phyloP scores from a whole-genome alignment of 2,329 filamentous ascomycete species.

The Talaromyces sp. region DNA sequence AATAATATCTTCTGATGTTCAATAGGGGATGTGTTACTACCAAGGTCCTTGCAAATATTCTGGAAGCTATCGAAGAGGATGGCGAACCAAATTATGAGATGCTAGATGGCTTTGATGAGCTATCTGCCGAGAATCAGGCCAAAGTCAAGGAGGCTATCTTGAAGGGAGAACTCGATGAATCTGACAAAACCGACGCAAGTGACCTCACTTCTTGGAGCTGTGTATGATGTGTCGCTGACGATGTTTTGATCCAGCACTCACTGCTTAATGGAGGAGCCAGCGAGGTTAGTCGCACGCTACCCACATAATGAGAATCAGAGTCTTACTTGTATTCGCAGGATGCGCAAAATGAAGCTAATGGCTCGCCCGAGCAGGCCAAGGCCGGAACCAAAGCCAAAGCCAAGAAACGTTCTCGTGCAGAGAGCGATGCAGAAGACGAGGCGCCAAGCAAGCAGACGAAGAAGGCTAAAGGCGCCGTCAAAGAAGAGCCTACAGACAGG shows the following conservation, averaged over 20 bases:
- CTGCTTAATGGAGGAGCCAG: constrained; percentile 61
- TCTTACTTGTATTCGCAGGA: constrained; percentile 63
- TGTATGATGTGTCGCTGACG: constrained; percentile 2
- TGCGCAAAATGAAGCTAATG: constrained; percentile 33
- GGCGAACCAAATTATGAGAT: constrained; percentile 58
- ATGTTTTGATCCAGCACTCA: not conserved
- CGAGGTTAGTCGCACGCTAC: not conserved
- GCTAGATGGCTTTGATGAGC: constrained; percentile 78
- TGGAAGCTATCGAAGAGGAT: constrained; percentile 44
- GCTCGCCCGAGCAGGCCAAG: constrained; percentile 19
- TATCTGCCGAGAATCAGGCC: constrained; percentile 63
- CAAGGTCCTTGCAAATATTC: constrained; percentile 62
- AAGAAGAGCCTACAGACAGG: constrained; percentile 20
- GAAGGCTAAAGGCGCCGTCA: constrained; percentile 13
- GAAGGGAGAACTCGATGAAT: constrained; percentile 75
- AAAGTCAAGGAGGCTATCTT: constrained; percentile 71
- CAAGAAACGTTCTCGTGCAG: constrained; percentile 21
- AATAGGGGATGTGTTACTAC: constrained; percentile 88
- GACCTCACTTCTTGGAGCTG: not conserved
- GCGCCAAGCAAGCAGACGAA: constrained; percentile 21
- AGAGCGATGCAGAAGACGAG: constrained; percentile 18
- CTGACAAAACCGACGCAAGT: constrained; percentile 85
- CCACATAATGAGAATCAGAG: constrained; percentile 44
- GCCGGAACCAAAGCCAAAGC: constrained; percentile 16
- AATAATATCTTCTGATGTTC: not conserved